Conservation (phyloP, 2,329 filamentous ascomycete genomes). For the Xylaria sp. region DNA sequence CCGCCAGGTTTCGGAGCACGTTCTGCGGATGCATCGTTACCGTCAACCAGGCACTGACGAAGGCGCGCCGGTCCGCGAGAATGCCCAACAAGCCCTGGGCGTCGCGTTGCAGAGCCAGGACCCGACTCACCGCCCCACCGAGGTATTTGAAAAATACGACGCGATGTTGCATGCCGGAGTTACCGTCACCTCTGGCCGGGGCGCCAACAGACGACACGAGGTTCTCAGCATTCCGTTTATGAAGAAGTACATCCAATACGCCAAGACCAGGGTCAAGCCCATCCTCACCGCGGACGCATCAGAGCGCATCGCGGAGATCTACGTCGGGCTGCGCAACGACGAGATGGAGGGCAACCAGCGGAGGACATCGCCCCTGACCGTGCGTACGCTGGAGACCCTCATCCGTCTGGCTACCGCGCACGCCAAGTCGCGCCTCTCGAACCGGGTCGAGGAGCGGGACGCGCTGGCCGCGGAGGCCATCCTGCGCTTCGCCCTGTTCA, state of each 20-base stretch:
- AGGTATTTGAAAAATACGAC: constrained; percentile 96
- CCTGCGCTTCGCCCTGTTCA: constrained; percentile 92
- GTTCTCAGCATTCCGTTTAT: constrained; percentile 96
- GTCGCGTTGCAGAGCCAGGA: constrained; percentile 82
- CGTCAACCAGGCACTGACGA: constrained; percentile 91
- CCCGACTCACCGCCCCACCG: constrained; percentile 73
- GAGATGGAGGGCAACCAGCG: constrained; percentile 94
- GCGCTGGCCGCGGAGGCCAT: constrained; percentile 87
- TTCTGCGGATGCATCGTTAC: constrained; percentile 95
- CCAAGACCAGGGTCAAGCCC: constrained; percentile 88
- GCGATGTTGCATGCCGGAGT: constrained; percentile 94
- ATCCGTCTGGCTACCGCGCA: constrained; percentile 97
- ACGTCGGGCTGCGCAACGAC: constrained; percentile 91
- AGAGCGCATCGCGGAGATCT: constrained; percentile 87
- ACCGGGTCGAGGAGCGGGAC: constrained; percentile 85
- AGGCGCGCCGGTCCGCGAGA: constrained; percentile 90
- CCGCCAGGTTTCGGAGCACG: constrained; percentile 90
- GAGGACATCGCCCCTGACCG: constrained; percentile 91
- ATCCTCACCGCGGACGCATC: constrained; percentile 88
- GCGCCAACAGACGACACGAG: constrained; percentile 75
- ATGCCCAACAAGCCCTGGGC: constrained; percentile 78
- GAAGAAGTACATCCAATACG: constrained; percentile 99
- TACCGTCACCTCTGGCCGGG: constrained; percentile 72
- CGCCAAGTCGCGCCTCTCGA: constrained; percentile 88
- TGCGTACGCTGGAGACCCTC: constrained; percentile 95